A percentile compares a stretch with the other conserved stretches of the same genome.
These are phyloP conservation scores for Rhizopogon vulgaris DNA, from an alignment of 768 basidiomycete species.

Conservation along the genomic window DNA sequence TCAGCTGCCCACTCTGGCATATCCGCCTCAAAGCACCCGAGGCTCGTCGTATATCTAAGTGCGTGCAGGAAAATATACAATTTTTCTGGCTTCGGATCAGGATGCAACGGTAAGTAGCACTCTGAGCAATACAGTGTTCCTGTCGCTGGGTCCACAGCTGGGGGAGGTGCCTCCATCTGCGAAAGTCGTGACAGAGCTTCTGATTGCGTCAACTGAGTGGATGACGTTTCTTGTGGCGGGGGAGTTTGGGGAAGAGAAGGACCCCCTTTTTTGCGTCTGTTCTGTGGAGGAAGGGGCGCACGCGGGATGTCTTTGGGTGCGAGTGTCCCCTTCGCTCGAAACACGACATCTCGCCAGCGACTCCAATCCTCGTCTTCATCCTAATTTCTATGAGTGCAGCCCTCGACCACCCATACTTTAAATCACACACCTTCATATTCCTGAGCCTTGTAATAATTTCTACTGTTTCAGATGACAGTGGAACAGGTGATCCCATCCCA, in stretches of 20 bases:
- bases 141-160: constrained; percentile 32
- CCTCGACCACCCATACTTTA: neutral
- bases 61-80: constrained; percentile 97
- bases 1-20: constrained; percentile 87
- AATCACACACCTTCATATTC: constrained; percentile 65
- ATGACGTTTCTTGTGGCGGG: neutral
- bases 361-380: constrained; percentile 88
- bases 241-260: neutral
- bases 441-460: constrained; percentile 72
- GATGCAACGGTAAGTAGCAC: constrained; percentile 89
- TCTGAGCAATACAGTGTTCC: constrained; percentile 72
- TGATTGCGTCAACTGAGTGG: constrained; percentile 35
- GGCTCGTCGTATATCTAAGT: constrained; percentile 70
- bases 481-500: constrained; percentile 82
- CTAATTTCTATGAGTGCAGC: constrained; percentile 26
- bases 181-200: constrained; percentile 42
- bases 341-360: constrained; percentile 81
- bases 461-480: constrained; percentile 71
- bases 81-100: constrained; percentile 88
- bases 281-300: constrained; percentile 51
- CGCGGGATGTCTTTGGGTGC: constrained; percentile 23
- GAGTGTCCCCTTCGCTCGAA: constrained; percentile 64
- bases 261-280: constrained; percentile 54
- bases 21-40: constrained; percentile 80
- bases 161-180: constrained; percentile 14